A percentile compares a stretch with the other conserved stretches of the same genome.
Conservation (phyloP, 768 basidiomycete species). For the Multifurca ochricompacta region DNA sequence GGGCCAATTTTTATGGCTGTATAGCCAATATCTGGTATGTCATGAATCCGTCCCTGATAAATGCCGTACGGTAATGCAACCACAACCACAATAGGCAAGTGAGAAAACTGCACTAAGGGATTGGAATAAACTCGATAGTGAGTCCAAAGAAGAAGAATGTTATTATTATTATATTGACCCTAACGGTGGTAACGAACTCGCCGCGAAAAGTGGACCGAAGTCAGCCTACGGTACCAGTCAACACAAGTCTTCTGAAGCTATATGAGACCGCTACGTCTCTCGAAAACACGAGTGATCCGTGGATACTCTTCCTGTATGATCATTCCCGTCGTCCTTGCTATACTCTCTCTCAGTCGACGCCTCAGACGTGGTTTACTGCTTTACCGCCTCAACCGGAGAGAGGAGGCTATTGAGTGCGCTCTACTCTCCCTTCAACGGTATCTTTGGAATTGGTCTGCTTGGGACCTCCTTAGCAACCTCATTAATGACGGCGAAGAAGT, state of each 20-base stretch:
- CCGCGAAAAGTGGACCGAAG: slow-evolving; percentile 58
- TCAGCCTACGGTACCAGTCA: slow-evolving; percentile 61
- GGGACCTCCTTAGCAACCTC: slow-evolving; percentile 16
- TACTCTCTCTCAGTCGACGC: slow-evolving; percentile 5
- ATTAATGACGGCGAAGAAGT: slow-evolving; percentile 22
- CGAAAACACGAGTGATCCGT: slow-evolving; percentile 59
- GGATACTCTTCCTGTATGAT: slow-evolving; percentile 69
- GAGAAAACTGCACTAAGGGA: slow-evolving; percentile 78
- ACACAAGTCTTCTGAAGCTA: slow-evolving; percentile 48
- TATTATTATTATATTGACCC: no score
- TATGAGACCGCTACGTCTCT: slow-evolving; percentile 41
- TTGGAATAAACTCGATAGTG: slow-evolving; percentile 79
- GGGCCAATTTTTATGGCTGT: slow-evolving; percentile 68
- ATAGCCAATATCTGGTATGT: slow-evolving; percentile 82
- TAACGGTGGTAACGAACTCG: neutral
- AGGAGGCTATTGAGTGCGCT: slow-evolving; percentile 78
- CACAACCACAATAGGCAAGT: slow-evolving; percentile 54
- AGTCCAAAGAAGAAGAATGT: slow-evolving; percentile 24
- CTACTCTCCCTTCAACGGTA: slow-evolving; percentile 44
- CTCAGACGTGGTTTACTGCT: slow-evolving; percentile 78
- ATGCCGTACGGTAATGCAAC: slow-evolving; percentile 7
- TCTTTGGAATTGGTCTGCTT: slow-evolving; percentile 22
- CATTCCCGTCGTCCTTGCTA: neutral
- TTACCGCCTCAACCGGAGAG: slow-evolving; percentile 66
- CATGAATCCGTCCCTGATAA: neutral